Evolutionary conservation across 805 yeast species (phyloP), one percentile per base, ranked within the genome.

Genomic region (Pachysolen tannophilus): DNA sequence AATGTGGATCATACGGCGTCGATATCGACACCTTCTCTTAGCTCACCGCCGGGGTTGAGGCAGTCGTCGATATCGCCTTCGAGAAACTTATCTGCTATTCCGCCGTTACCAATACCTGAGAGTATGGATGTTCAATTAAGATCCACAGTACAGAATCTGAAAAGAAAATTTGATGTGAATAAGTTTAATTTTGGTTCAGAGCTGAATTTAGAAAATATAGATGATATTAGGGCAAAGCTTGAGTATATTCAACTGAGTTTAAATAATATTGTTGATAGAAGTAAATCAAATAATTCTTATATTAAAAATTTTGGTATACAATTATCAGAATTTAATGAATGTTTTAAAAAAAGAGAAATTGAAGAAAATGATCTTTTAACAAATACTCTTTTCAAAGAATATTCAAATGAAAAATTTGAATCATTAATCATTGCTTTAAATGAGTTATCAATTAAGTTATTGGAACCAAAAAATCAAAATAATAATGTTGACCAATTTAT

Each of bases 21-120:
- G n/a, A n/a, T n/a, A n/a, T n/a, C n/a, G n/a, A n/a, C n/a, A n/a
- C n/a, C n/a, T n/a, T n/a, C n/a, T n/a, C n/a, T n/a, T n/a, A n/a
- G n/a, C n/a, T n/a, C n/a, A n/a, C n/a, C n/a, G n/a, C 26, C 26
- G 13, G 8, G 8, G 5, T 23, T 14, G 13, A 23, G 13, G 13
- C 10, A 23, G 5, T 23, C 26, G 4, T 23, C 26, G 13, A 23
- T 11, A 23, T 23, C 26, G 4, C 26, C 26, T 23, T 11, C 26
- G 13, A 23, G 13, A 5, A 7, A 11, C 13, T 23, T 23, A 14
- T 11, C 13, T 5, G 26, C 40, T 9, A 37, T 33, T 11, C 40
- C 40, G 4, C 40, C 40, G 4, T 31, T 37, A 20, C 40, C 40
- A 8, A 37, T 37, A 4, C 40, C 40, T 11, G 37, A 33, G 3